Evolutionary conservation across 768 basidiomycete species (phyloP), one percentile per base, ranked within the genome.

Genomic region (Xerocomellus chrysenteron): DNA sequence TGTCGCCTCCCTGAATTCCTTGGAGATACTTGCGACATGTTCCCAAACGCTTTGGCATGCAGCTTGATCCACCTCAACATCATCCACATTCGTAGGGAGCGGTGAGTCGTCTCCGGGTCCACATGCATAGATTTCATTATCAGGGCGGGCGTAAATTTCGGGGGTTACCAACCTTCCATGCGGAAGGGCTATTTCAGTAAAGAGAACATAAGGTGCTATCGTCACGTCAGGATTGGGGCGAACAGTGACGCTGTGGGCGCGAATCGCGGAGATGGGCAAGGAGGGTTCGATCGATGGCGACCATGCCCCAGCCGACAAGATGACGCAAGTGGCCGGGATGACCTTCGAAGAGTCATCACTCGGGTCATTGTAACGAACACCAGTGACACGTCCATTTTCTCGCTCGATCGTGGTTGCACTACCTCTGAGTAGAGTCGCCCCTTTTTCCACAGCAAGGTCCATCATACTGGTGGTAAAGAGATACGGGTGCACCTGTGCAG

Each of bases 281-380:
- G 72, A 58, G 10, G 80, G 75, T 33, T 88, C 50, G 55, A 95
- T 68, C 10, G 66, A 65, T 9, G 90, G 78, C 0, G 91, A 90
- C 93, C 94, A 97, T 16, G 91, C 88, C 26, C 94, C 94, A n/a
- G 90, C 90, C 40, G 86, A 81, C 48, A 97, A 70, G 40, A 96
- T 75, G 58, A 94, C 82, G 53, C 87, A 78, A 11, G 87, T 87
- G 16, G 88, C 86, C 0, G 77, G 69, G 17, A 88, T 64, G n/a
- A 70, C 71, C 54, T 68, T 68, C 7, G 58, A 61, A 26, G 65
- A 59, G 48, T 60, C 55, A 13, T 61, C 67, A 2, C 57, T 52
- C 16, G 55, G 55, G 24, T 69, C 69, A n/a, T 49, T 54, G 65
- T 75, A 77, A 19, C 68, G 66, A 42, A 89, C 80, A 12, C 82